A percentile compares a stretch with the other conserved stretches of the same genome.
Conservation (phyloP, 2,329 filamentous ascomycete genomes). For the Pyricularia pennisetigena region DNA sequence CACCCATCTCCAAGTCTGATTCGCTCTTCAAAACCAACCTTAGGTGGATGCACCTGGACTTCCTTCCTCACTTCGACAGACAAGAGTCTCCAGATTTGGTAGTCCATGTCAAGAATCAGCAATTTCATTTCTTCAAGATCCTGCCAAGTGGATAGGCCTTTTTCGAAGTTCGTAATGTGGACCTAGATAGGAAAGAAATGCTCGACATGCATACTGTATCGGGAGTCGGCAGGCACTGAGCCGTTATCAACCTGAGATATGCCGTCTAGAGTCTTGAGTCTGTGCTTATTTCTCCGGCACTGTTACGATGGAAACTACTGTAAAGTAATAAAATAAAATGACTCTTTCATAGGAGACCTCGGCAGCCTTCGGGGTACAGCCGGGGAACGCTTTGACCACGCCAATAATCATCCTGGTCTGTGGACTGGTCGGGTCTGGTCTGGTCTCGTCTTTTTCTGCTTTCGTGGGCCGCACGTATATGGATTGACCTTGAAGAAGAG, state of each 20-base stretch:
- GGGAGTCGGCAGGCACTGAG: background rate
- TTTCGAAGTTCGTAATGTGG: background rate
- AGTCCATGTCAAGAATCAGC: background rate
- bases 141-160: background rate
- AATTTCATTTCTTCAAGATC: background rate
- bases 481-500: background rate
- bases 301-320: no score
- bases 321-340: background rate
- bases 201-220: background rate
- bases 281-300: background rate
- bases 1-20: background rate
- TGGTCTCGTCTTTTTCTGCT: background rate
- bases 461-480: background rate
- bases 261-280: background rate
- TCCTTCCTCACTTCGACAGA: background rate
- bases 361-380: background rate
- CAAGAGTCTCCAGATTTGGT: background rate
- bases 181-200: background rate
- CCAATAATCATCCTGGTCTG: background rate
- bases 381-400: background rate
- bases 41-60: background rate
- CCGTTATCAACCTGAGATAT: background rate
- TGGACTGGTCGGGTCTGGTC: background rate
- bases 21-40: background rate
- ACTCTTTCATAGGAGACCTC: background rate